Percentiles rank a stretch among this genome's conserved stretches.
These are phyloP conservation scores for Strigomonas culicis DNA, from an alignment of 208 protist genomes.

Conservation along the genomic window DNA sequence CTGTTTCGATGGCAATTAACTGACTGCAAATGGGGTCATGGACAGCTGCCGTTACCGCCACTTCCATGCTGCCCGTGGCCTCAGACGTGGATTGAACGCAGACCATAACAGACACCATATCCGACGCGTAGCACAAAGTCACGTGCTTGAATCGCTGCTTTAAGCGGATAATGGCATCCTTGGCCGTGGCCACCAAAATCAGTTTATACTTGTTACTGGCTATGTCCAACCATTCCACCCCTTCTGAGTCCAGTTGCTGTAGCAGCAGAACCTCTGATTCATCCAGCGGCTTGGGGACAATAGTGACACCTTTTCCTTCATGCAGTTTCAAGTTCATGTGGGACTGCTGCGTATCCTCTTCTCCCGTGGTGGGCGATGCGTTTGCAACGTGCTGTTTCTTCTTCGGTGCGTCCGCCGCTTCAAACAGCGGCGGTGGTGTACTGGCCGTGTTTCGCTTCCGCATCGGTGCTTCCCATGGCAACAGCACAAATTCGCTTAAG, in stretches of 20 bases:
- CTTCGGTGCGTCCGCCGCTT: background rate
- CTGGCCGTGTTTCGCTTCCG: background rate
- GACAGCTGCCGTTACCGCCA: conserved; percentile 23
- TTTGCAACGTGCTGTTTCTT: conserved; percentile 1
- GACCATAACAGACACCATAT: conserved; percentile 38
- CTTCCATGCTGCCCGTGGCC: conserved; percentile 1
- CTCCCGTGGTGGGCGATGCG: background rate
- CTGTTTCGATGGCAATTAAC: conserved; percentile 34
- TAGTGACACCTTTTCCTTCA: background rate
- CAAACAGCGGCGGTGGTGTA: too few relatives aligned
- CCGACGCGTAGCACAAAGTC: conserved; percentile 24
- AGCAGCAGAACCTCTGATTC: conserved; percentile 35
- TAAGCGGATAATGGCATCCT: conserved; percentile 16
- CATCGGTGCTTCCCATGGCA: conserved; percentile 70
- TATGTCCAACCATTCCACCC: conserved; percentile 41
- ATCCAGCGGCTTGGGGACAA: conserved; percentile 19
- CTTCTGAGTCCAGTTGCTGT: conserved; percentile 45
- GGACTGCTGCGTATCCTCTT: background rate
- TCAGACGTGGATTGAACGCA: conserved; percentile 14
- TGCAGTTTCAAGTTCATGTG: background rate
- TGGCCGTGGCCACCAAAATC: conserved; percentile 22
- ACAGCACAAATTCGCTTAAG: conserved; percentile 20
- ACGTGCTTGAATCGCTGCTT: conserved; percentile 19
- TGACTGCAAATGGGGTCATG: conserved; percentile 27
- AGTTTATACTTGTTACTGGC: conserved; percentile 51